Evolutionary conservation across 495 filamentous ascomycete species (phyloP).

Genomic region (Aspergillus diversus): DNA sequence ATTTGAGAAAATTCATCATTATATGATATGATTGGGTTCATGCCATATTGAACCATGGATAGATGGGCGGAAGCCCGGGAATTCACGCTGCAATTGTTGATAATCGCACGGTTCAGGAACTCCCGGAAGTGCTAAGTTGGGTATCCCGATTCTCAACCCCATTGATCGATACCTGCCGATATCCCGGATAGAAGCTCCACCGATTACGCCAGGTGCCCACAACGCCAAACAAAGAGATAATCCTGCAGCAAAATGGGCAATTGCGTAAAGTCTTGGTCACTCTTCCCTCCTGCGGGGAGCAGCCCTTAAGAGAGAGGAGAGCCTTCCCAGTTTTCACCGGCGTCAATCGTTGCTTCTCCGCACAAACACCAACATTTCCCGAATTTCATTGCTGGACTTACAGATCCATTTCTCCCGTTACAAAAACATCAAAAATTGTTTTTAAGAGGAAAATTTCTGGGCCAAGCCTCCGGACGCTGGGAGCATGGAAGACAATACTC

Average conservation of each 20-base stretch:
- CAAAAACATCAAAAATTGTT: too few species aligned
- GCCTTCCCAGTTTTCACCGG: background rate
- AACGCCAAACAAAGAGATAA: background rate
- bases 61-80: background rate
- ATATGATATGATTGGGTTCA: too few species aligned
- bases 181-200: background rate
- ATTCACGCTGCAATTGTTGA: background rate
- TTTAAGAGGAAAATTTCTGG: background rate
- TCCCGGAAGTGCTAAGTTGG: background rate
- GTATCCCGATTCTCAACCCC: background rate
- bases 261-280: background rate
- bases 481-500: background rate
- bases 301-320: background rate
- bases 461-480: background rate
- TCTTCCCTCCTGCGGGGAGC: background rate
- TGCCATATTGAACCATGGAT: background rate
- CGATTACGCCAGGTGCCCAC: slow-evolving; percentile 1
- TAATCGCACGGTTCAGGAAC: background rate
- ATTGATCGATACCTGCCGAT: background rate
- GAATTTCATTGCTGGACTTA: background rate
- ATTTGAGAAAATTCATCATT: too few species aligned
- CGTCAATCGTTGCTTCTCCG: background rate
- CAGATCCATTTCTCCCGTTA: background rate
- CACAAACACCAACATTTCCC: background rate
- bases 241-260: background rate